Evolutionary conservation across 2,329 filamentous ascomycete species (phyloP).

Genomic region (Delphinella strobiligena): DNA sequence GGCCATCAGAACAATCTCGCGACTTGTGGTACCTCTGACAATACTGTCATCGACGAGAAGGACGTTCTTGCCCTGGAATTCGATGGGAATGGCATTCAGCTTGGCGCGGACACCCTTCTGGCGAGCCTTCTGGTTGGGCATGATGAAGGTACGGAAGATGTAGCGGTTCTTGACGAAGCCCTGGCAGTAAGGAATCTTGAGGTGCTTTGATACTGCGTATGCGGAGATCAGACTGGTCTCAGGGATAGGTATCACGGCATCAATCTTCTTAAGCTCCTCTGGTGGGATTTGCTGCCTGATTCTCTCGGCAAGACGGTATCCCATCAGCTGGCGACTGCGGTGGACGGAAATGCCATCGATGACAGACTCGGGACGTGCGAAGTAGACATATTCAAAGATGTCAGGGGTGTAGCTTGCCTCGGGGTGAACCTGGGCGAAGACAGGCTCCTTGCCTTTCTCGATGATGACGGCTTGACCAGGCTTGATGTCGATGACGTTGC

Average conservation of each 20-base stretch:
- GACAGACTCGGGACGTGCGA: slow-evolving; percentile 66
- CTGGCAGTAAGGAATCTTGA: slow-evolving; percentile 66
- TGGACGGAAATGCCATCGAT: slow-evolving; percentile 87
- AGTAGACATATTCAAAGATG: slow-evolving; percentile 82
- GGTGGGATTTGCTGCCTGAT: slow-evolving; percentile 56
- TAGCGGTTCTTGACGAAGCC: slow-evolving; percentile 86
- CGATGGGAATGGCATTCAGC: slow-evolving; percentile 71
- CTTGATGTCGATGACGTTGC: slow-evolving; percentile 61
- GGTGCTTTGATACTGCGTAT: slow-evolving; percentile 58
- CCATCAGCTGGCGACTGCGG: slow-evolving; percentile 76
- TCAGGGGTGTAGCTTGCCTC: slow-evolving; percentile 66
- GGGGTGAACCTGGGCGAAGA: slow-evolving; percentile 62
- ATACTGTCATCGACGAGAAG: slow-evolving; percentile 83
- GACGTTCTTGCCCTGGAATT: slow-evolving; percentile 72
- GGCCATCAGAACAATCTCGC: slow-evolving; percentile 74
- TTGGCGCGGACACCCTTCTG: slow-evolving; percentile 84
- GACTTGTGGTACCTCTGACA: slow-evolving; percentile 71
- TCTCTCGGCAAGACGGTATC: slow-evolving; percentile 62
- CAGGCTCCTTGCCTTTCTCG: slow-evolving; percentile 60
- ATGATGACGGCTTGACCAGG: slow-evolving; percentile 82
- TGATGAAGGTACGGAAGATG: slow-evolving; percentile 78
- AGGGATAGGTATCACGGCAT: slow-evolving; percentile 72
- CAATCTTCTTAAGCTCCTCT: slow-evolving; percentile 62
- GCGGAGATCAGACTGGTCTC: slow-evolving; percentile 77
- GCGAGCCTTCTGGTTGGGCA: slow-evolving; percentile 68